Evolutionary conservation across 768 basidiomycete genomes (phyloP).

Genomic region (Auricularia sp.): DNA sequence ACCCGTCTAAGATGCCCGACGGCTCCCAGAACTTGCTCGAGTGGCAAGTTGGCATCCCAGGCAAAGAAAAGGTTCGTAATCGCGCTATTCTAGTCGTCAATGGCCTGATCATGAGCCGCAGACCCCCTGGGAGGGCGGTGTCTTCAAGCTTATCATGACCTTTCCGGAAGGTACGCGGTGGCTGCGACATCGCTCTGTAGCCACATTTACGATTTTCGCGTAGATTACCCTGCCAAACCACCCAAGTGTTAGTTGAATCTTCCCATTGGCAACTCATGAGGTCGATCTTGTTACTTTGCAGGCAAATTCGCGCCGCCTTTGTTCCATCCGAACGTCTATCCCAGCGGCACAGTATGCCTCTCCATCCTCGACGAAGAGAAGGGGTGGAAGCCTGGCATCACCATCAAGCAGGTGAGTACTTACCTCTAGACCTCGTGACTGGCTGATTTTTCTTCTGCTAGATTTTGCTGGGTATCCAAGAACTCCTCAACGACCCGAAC

Average conservation of each 20-base stretch:
- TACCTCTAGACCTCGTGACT: neutral
- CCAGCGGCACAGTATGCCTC: slow-evolving; percentile 94
- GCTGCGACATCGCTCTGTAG: neutral
- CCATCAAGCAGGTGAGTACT: slow-evolving; percentile 81
- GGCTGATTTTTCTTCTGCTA: slow-evolving; percentile 20
- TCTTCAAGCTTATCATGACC: slow-evolving; percentile 86
- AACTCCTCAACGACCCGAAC: slow-evolving; percentile 90
- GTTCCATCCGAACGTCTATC: slow-evolving; percentile 98
- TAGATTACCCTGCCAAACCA: slow-evolving; percentile 92
- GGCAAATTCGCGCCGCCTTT: slow-evolving; percentile 95
- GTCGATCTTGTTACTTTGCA: slow-evolving; percentile 21
- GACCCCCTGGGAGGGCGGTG: slow-evolving; percentile 97
- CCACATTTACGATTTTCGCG: slow-evolving; percentile 7
- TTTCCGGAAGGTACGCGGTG: slow-evolving; percentile 81
- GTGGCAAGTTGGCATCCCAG: slow-evolving; percentile 99
- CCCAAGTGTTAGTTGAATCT: slow-evolving; percentile 61
- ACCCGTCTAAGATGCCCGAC: slow-evolving; percentile 80
- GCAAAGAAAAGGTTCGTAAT: slow-evolving; percentile 67
- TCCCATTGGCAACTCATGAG: slow-evolving; percentile 1
- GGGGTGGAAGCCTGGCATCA: slow-evolving; percentile 97
- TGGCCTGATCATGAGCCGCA: slow-evolving; percentile 23
- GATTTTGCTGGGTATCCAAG: slow-evolving; percentile 95
- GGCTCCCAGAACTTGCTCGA: slow-evolving; percentile 94
- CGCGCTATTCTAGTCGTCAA: slow-evolving; percentile 6
- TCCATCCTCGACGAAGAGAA: slow-evolving; percentile 99